These are phyloP conservation scores for Stereum hirsutum DNA, from an alignment of 1,284 basidiomycete species.

Conservation along the genomic window DNA sequence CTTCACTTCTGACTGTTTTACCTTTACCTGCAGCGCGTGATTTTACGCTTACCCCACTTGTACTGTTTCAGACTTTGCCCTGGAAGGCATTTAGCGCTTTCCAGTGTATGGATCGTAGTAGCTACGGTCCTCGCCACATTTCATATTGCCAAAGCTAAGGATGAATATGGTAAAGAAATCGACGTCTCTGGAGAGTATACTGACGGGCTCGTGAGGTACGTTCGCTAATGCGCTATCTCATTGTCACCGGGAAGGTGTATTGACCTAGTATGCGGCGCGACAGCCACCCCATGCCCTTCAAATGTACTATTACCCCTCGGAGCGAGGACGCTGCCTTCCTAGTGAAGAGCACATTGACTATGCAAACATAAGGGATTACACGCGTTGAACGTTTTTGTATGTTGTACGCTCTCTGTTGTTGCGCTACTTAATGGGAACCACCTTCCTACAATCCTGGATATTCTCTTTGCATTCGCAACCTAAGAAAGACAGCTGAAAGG, in stretches of 20 bases:
- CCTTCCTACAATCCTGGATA: too few relatives aligned
- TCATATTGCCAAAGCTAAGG: conserved; percentile 1
- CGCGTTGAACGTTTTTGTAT: too few relatives aligned
- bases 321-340: too few relatives aligned
- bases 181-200: not conserved
- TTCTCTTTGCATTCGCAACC: too few relatives aligned
- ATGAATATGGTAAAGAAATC: conserved; percentile 3
- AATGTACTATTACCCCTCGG: not conserved
- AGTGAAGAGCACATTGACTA: too few relatives aligned
- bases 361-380: too few relatives aligned
- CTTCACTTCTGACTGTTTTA: not conserved
- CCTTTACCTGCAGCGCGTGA: not conserved
- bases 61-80: conserved; percentile 3
- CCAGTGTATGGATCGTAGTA: conserved; percentile 1
- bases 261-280: not conserved
- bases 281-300: not conserved
- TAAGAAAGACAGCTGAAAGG: too few relatives aligned
- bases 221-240: not conserved
- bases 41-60: not conserved
- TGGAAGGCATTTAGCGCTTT: conserved; percentile 3
- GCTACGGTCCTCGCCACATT: conserved; percentile 6
- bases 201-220: not conserved
- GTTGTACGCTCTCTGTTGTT: too few relatives aligned
- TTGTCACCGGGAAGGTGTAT: not conserved
- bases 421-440: too few relatives aligned